Evolutionary conservation across 2,329 filamentous ascomycete genomes (phyloP).

Genomic region (Penicillium sp.): DNA sequence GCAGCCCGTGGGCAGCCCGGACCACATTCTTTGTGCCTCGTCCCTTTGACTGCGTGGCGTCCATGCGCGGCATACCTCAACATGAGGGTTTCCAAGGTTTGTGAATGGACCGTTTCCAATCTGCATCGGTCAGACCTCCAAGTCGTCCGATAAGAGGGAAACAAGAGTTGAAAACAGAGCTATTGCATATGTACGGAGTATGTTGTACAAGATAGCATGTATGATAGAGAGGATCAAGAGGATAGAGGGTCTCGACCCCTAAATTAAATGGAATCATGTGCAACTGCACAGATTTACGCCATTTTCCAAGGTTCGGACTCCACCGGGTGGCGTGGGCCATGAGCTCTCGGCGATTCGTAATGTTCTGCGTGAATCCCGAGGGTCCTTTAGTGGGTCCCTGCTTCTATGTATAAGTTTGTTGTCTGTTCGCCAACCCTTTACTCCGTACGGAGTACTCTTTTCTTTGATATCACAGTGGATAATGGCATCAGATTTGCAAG

Average conservation of each 20-base stretch:
- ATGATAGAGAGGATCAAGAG: background rate
- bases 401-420: constrained; percentile 20
- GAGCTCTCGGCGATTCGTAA: constrained; percentile 18
- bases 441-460: too few relatives aligned
- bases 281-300: constrained; percentile 1
- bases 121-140: constrained; percentile 42
- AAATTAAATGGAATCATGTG: constrained; percentile 2
- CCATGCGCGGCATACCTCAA: constrained; percentile 84
- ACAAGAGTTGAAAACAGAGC: background rate
- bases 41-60: constrained; percentile 83
- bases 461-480: background rate
- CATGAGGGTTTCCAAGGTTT: constrained; percentile 60
- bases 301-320: background rate
- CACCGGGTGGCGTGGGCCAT: constrained; percentile 12
- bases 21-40: constrained; percentile 73
- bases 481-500: background rate
- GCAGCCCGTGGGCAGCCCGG: constrained; percentile 64
- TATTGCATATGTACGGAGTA: background rate
- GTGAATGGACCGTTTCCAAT: constrained; percentile 59
- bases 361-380: constrained; percentile 3
- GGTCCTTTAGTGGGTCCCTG: constrained; percentile 7
- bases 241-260: background rate
- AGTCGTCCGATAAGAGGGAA: background rate
- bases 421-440: constrained; percentile 1
- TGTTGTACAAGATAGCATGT: background rate